Evolutionary conservation across 2,329 filamentous ascomycete genomes (phyloP).

Genomic region (Fusarium liriodendri): DNA sequence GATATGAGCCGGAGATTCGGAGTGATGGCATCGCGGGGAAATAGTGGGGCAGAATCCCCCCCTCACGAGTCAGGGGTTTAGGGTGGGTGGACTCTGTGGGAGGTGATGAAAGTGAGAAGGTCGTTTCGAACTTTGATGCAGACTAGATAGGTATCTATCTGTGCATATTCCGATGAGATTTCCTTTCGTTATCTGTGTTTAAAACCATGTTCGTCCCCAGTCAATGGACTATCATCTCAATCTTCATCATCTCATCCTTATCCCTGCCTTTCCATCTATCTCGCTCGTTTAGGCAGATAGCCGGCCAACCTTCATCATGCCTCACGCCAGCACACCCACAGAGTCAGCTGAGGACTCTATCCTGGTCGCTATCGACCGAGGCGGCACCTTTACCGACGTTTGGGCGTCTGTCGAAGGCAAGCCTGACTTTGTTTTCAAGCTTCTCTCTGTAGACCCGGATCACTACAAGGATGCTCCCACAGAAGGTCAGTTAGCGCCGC

Average conservation of each 20-base stretch:
- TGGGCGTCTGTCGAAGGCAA: constrained; percentile 19
- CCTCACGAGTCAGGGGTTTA: neutral
- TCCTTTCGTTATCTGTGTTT: neutral
- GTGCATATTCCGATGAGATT: neutral
- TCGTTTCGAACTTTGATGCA: constrained; percentile 8
- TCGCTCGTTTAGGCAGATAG: neutral
- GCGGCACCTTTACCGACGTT: constrained; percentile 24
- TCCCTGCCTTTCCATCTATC: neutral
- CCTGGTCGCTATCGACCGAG: constrained; percentile 13
- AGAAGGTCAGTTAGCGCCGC: constrained; percentile 54
- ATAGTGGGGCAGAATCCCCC: neutral
- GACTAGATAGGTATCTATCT: neutral
- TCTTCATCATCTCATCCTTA: neutral
- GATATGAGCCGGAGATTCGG: neutral
- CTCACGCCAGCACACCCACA: neutral
- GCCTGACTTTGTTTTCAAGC: constrained; percentile 18
- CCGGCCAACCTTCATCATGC: neutral
- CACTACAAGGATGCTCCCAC: constrained; percentile 80
- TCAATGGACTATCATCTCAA: neutral
- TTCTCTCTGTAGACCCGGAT: constrained; percentile 66
- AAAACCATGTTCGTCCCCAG: neutral
- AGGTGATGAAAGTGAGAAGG: neutral
- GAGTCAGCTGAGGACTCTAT: constrained; percentile 10
- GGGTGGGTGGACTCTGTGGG: neutral
- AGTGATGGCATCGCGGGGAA: neutral